Evolutionary conservation across 768 basidiomycete genomes (phyloP).

Genomic region (Cystobasidiopsis lactophilus): DNA sequence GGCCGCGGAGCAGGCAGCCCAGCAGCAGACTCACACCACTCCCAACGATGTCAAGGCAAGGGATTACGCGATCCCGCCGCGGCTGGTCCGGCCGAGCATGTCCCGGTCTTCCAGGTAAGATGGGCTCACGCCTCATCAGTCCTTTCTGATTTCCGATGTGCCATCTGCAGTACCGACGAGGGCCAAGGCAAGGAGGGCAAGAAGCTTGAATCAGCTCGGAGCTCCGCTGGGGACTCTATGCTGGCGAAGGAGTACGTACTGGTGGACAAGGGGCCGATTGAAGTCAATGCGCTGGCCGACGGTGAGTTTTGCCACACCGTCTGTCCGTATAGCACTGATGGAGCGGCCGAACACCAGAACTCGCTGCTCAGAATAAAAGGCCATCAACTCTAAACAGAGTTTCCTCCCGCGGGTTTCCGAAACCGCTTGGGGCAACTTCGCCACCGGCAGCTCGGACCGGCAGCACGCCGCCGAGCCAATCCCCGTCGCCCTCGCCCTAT

Average conservation of each 20-base stretch:
- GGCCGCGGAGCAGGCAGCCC: background rate
- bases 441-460: slow-evolving; percentile 8
- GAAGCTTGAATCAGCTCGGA: background rate
- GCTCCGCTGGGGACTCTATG: slow-evolving; percentile 27
- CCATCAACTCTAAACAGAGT: slow-evolving; percentile 19
- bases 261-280: slow-evolving; percentile 73
- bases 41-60: background rate
- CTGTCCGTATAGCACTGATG: background rate
- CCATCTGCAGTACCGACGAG: too few species aligned
- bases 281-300: slow-evolving; percentile 78
- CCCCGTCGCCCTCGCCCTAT: slow-evolving; percentile 23
- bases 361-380: slow-evolving; percentile 25
- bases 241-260: slow-evolving; percentile 59
- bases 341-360: slow-evolving; percentile 19
- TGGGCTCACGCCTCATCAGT: too few species aligned
- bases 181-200: too few species aligned
- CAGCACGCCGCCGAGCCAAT: slow-evolving; percentile 9
- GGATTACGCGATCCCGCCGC: slow-evolving; percentile 2
- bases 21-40: background rate
- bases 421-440: slow-evolving; percentile 19
- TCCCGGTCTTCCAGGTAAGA: too few species aligned
- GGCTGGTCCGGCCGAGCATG: background rate
- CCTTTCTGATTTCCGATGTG: too few species aligned
- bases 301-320: slow-evolving; percentile 33
- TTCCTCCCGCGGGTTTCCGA: slow-evolving; percentile 14